These are phyloP conservation scores for Myriosclerotinia duriaeana DNA, from an alignment of 2,329 filamentous ascomycete species.

Conservation along the genomic window DNA sequence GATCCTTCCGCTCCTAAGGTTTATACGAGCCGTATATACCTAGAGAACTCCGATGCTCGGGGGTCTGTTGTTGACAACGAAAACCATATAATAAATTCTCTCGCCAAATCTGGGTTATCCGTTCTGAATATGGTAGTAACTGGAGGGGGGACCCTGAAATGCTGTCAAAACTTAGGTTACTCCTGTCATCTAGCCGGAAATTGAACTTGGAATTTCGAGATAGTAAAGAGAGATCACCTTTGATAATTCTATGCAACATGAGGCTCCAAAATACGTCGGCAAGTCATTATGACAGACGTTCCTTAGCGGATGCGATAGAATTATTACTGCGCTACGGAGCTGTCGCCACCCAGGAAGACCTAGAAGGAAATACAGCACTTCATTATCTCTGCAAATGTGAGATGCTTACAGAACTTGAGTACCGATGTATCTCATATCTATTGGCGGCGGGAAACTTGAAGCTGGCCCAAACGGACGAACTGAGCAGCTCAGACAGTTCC, in stretches of 20 bases:
- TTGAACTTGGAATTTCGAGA: not conserved
- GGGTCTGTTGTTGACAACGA: not conserved
- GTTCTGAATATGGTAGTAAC: not conserved
- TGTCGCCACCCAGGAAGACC: not conserved
- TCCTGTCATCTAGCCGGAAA: not conserved
- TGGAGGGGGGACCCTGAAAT: not conserved
- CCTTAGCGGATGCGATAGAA: no score
- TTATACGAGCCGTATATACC: not conserved
- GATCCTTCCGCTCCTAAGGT: not conserved
- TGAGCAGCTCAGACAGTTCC: not conserved
- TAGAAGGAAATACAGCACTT: slow-evolving; percentile 3
- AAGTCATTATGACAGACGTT: no score
- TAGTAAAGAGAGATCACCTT: not conserved
- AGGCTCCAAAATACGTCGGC: no score
- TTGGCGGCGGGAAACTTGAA: not conserved
- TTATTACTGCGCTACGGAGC: not conserved
- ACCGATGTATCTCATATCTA: not conserved
- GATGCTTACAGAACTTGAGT: not conserved
- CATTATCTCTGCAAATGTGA: not conserved
- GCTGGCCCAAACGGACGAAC: not conserved
- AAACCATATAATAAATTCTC: not conserved
- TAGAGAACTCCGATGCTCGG: not conserved
- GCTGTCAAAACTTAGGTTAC: not conserved
- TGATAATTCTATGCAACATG: not conserved
- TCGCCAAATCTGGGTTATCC: not conserved